Evolutionary conservation across 2,329 filamentous ascomycete genomes (phyloP).

Genomic region (Sphaerulina populicola): DNA sequence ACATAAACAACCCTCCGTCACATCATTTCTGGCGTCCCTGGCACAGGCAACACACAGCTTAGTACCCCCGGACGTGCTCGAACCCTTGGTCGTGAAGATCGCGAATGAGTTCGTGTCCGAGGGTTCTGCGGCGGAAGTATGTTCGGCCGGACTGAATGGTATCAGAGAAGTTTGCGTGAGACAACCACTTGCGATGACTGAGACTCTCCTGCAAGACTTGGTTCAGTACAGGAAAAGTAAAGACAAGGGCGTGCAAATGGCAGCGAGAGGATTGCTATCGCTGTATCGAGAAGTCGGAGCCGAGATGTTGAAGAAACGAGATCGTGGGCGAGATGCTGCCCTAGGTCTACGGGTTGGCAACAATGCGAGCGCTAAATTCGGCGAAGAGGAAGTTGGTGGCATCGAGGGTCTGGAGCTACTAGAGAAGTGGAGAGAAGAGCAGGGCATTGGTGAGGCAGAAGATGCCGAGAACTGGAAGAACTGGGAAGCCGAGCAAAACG

Average conservation of each 20-base stretch:
- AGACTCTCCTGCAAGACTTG: constrained; percentile 89
- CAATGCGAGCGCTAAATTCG: constrained; percentile 69
- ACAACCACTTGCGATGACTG: constrained; percentile 92
- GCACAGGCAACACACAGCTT: constrained; percentile 86
- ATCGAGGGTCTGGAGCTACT: constrained; percentile 91
- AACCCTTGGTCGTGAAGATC: constrained; percentile 88
- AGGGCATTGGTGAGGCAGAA: constrained; percentile 57
- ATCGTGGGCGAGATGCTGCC: constrained; percentile 82
- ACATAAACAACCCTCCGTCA: constrained; percentile 79
- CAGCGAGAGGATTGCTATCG: constrained; percentile 80
- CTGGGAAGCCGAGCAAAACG: constrained; percentile 55
- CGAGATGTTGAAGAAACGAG: constrained; percentile 78
- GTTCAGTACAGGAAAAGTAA: constrained; percentile 96
- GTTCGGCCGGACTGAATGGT: constrained; percentile 82
- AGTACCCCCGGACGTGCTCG: constrained; percentile 84
- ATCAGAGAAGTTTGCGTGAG: constrained; percentile 90
- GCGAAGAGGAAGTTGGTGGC: constrained; percentile 67
- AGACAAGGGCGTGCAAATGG: constrained; percentile 99
- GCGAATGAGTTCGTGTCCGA: constrained; percentile 98
- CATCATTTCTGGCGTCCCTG: constrained; percentile 82
- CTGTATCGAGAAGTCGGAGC: constrained; percentile 87
- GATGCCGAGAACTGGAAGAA: constrained; percentile 49
- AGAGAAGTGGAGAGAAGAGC: constrained; percentile 88
- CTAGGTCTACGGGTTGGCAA: constrained; percentile 71
- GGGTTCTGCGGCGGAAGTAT: constrained; percentile 81